Base-by-base conservation (phyloP, 495 filamentous ascomycete genomes). In the Neurospora tetrasperma region DNA sequence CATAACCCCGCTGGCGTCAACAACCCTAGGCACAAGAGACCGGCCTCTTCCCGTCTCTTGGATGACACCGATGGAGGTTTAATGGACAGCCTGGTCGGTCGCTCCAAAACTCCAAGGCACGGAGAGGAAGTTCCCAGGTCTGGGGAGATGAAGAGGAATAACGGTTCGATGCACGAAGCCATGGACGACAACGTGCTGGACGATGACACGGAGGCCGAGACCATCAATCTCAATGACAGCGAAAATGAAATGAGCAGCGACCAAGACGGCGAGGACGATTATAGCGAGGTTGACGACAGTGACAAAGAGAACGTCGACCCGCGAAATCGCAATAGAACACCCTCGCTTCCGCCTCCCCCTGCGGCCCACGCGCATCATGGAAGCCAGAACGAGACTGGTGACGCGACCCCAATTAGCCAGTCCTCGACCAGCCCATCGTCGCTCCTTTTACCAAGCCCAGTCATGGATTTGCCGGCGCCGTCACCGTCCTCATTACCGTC, bases 21-120 rank as follows among this genome's bases (percentile, higher is more conserved):
- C 11, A 14, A 16, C 4, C 2, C 5, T 8, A 8, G 0, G 12
- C 12, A 12, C 23, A 62, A 62, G 23, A 14, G 0, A 5, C 11
- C 12, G 2, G 2, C 48, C 7, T 62, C 48, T 2, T 31, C 48
- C 0, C 48, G 48, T 0, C 23, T 62, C 0, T 1, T 62, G 6
- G 23, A 62, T 31, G 23, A 62, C 0, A 1, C 2, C 48, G 48
- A 31, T 1, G 23, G 48, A 14, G 23, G 48, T 12, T 8, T 62
- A 2, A 0, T 0, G 12, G 48, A 31, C 0, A 62, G 11, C 5
- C 48, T 62, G 2, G 23, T 5, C 6, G 23, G 48, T 5, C 48
- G 12, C 0, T 31, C 5, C 5, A 5, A 62, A 1, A 16, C 11
- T 1, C 5, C 2, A 0, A 16, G 6, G 0, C 0, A 27, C 5